Evolutionary conservation across 306 rosid genomes (phyloP), one percentile per base, ranked within the genome.

Genomic region (Rosa rugosa): DNA sequence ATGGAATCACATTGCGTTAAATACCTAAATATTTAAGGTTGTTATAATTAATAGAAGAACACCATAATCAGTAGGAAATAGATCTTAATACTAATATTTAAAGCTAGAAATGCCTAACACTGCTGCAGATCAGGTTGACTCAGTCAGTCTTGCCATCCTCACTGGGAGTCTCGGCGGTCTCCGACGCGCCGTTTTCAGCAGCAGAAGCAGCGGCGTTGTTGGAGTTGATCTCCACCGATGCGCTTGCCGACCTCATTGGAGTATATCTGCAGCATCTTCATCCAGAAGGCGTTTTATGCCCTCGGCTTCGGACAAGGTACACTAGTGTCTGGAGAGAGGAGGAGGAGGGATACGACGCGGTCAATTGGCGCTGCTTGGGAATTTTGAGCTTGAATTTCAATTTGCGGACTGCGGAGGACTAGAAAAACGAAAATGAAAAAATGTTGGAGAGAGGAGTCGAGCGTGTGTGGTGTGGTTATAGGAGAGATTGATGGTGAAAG

Each of bases 161-260:
- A 40, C 44, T 5, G 36, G 36, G 36, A 31, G 36, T 2, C 36
- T 31, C 36, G 0, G 36, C 36, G 36, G 36, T 31, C 36, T 31
- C 36, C 36, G 36, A 2, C 36, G 36, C 36, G 36, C 3, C 80
- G 57, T 75, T 84, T 25, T 87, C 90, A 25, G 72, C 81, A 63
- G 86, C 5, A 3, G 91, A 49, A 34, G 59, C 49, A 50, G 90
- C 77, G 73, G 51, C 80, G 20, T 11, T 6, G 76, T 84, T 80
- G 36, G 86, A 66, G 88, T 92, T 94, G 18, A 90, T 80, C 2
- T 92, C 95, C 45, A 91, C 92, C 92, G 95, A 94, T 92, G 60
- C 97, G 85, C 82, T 86, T 90, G 85, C 99, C 92, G 92, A 94
- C 90, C 89, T 94, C 97, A 88, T 91, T 92, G 75, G 97, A 94